These are phyloP conservation scores for Penicillium frequentans DNA, from an alignment of 2,329 filamentous ascomycete species.

Conservation along the genomic window DNA sequence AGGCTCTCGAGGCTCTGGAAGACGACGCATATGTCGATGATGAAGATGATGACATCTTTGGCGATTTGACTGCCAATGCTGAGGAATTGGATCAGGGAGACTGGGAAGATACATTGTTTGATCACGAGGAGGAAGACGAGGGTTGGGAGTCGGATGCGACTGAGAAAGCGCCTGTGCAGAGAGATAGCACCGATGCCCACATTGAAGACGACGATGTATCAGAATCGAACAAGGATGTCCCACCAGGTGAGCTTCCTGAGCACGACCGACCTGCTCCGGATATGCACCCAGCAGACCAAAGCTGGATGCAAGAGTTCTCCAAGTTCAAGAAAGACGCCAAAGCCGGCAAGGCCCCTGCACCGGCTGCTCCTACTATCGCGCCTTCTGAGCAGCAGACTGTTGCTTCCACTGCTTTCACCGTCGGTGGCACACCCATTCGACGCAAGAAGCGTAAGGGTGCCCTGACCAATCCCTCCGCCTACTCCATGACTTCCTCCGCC, in stretches of 20 bases:
- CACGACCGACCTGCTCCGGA: constrained; percentile 42
- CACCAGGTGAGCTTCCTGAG: constrained; percentile 35
- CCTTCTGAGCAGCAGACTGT: constrained; percentile 44
- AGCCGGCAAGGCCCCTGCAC: constrained; percentile 36
- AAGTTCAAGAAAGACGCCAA: constrained; percentile 84
- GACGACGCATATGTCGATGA: constrained; percentile 92
- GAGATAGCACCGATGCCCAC: constrained; percentile 22
- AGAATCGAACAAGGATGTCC: constrained; percentile 33
- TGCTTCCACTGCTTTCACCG: constrained; percentile 51
- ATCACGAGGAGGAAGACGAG: constrained; percentile 62
- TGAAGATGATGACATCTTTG: constrained; percentile 82
- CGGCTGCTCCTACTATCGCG: constrained; percentile 36
- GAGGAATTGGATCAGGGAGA: constrained; percentile 74
- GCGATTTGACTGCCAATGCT: constrained; percentile 64
- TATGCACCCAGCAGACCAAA: constrained; percentile 65
- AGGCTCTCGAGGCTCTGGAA: constrained; percentile 89
- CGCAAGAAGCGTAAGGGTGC: constrained; percentile 96
- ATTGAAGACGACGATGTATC: constrained; percentile 39
- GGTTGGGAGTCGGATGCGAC: constrained; percentile 97
- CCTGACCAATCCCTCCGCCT: constrained; percentile 79
- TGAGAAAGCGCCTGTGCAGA: constrained; percentile 65
- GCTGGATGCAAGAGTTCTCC: constrained; percentile 90
- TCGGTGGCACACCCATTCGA: constrained; percentile 65
- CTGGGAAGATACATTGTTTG: constrained; percentile 65
- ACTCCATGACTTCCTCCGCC: constrained; percentile 89